phyloP scores from a whole-genome alignment of 768 basidiomycete genomes.

The Crassisporium funariophilum region DNA sequence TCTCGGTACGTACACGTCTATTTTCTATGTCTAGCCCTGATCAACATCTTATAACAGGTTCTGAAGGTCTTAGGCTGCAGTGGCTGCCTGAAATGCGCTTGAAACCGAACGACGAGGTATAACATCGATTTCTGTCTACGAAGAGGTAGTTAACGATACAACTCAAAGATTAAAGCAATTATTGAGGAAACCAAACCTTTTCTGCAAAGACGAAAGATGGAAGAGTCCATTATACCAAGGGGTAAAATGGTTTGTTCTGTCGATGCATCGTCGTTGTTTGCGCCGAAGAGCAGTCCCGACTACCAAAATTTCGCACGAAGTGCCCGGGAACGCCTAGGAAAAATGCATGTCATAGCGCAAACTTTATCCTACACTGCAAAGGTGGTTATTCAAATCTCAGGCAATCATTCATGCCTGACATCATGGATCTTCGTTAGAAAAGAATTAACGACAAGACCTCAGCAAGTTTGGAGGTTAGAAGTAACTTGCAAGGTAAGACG shows the following conservation, averaged over 20 bases:
- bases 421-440: conserved; percentile 37
- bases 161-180: conserved; percentile 45
- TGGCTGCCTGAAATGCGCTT: conserved; percentile 49
- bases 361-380: conserved; percentile 16
- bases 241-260: conserved; percentile 47
- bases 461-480: conserved; percentile 40
- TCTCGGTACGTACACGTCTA: conserved; percentile 47
- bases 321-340: conserved; percentile 9
- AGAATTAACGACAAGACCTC: conserved; percentile 47
- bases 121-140: not conserved
- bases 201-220: conserved; percentile 37
- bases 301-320: not conserved
- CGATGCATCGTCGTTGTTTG: conserved; percentile 41
- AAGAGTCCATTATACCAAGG: conserved; percentile 44
- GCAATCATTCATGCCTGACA: not conserved
- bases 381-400: conserved; percentile 8
- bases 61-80: conserved; percentile 31
- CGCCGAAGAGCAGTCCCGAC: not conserved
- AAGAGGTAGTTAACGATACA: not conserved
- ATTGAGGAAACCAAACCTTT: conserved; percentile 42
- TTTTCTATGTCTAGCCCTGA: conserved; percentile 12
- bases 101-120: conserved; percentile 51
- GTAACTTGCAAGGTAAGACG: conserved; percentile 29
- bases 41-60: conserved; percentile 32
- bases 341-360: conserved; percentile 8